Evolutionary conservation across 2,329 filamentous ascomycete genomes (phyloP).

Genomic region (Fusarium pseudonygamai): DNA sequence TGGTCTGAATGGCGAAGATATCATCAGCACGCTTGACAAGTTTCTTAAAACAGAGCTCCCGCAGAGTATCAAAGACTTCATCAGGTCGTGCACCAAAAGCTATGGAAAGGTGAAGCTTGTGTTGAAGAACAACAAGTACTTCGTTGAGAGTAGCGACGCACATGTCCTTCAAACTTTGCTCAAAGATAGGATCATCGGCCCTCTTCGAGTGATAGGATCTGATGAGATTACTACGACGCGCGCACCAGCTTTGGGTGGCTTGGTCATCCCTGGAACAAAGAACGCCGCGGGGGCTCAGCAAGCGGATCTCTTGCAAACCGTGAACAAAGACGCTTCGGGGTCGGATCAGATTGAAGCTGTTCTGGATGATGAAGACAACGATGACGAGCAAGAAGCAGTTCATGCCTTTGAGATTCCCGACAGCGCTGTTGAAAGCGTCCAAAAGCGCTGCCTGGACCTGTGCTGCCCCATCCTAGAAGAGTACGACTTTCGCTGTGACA

Average conservation of each 20-base stretch:
- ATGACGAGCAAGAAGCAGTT: constrained; percentile 85
- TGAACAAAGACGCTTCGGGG: neutral
- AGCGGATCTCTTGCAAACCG: constrained; percentile 69
- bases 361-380: constrained; percentile 72
- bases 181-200: constrained; percentile 82
- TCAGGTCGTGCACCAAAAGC: constrained; percentile 81
- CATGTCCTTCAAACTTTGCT: constrained; percentile 85
- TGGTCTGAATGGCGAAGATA: constrained; percentile 85
- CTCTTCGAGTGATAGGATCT: constrained; percentile 76
- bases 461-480: constrained; percentile 91
- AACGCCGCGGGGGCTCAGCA: constrained; percentile 90
- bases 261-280: constrained; percentile 94
- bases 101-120: constrained; percentile 97
- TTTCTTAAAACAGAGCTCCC: constrained; percentile 91
- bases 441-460: constrained; percentile 87
- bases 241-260: constrained; percentile 82
- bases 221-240: constrained; percentile 78
- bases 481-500: constrained; percentile 95
- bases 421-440: constrained; percentile 82
- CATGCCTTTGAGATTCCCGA: constrained; percentile 93
- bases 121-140: constrained; percentile 92
- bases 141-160: constrained; percentile 91
- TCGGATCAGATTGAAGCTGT: neutral
- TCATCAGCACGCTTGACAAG: constrained; percentile 86
- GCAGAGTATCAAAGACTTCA: constrained; percentile 79